Evolutionary conservation across 768 basidiomycete genomes (phyloP).

Genomic region (Favolaschia claudopus): DNA sequence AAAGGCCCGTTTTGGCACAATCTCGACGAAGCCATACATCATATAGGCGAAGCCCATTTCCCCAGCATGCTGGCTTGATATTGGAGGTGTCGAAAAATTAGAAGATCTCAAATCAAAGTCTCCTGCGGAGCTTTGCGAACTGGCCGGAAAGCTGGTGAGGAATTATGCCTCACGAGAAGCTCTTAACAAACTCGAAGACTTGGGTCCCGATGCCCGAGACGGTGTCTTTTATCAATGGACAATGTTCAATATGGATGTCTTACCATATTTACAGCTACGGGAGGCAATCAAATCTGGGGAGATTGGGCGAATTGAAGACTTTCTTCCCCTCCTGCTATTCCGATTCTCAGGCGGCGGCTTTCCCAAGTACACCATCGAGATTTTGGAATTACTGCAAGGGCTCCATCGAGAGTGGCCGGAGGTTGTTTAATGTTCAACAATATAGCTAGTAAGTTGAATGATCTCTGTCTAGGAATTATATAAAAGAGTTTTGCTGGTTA

Average conservation of each 20-base stretch:
- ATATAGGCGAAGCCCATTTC: constrained; percentile 32
- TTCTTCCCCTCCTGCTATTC: constrained; percentile 20
- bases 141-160: not conserved
- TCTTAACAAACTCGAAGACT: not conserved
- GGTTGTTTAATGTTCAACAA: not conserved
- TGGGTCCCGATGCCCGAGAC: not conserved
- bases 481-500: not conserved
- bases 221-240: not conserved
- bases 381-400: constrained; percentile 25
- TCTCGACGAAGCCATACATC: constrained; percentile 26
- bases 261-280: not conserved
- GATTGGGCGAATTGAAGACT: constrained; percentile 24
- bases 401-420: constrained; percentile 22
- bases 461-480: not conserved
- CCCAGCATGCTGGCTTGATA: constrained; percentile 21
- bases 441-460: not conserved
- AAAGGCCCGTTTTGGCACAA: constrained; percentile 15
- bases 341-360: constrained; percentile 24
- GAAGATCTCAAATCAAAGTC: not conserved
- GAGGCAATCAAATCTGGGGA: constrained; percentile 23
- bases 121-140: not conserved
- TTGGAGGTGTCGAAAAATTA: not conserved
- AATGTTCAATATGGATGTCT: no score
- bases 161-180: not conserved
- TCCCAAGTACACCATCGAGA: constrained; percentile 24